A percentile compares a stretch with the other conserved stretches of the same genome.
Conservation (phyloP, 139 green algal genomes). For the Chlorella sp. region DNA sequence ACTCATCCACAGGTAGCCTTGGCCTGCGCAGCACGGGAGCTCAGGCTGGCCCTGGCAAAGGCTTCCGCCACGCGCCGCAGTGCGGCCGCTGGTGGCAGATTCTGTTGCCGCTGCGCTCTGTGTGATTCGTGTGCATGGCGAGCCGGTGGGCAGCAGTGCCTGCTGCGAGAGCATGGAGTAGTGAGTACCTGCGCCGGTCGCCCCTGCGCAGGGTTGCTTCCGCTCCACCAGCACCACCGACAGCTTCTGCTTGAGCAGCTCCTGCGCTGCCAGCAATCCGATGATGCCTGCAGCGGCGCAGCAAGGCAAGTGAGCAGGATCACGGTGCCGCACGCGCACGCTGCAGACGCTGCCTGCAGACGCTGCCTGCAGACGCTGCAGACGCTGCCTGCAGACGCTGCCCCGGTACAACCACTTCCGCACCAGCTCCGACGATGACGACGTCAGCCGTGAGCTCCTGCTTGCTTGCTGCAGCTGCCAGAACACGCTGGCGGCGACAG, state of each 20-base stretch:
- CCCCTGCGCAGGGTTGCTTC: slow-evolving; percentile 43
- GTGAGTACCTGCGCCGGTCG: slow-evolving; percentile 50
- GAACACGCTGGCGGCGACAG: too few species aligned
- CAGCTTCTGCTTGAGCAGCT: slow-evolving; percentile 30
- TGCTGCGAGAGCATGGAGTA: neutral
- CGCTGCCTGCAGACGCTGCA: too few species aligned
- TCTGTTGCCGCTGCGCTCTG: neutral
- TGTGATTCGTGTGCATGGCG: neutral
- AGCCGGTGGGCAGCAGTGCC: neutral
- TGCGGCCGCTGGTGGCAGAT: neutral
- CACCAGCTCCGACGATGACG: too few species aligned
- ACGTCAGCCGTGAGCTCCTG: too few species aligned
- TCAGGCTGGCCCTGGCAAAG: neutral
- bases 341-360: too few species aligned
- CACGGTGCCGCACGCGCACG: too few species aligned
- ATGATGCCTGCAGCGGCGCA: slow-evolving; percentile 42
- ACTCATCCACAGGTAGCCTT: slow-evolving; percentile 70
- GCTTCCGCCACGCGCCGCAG: neutral
- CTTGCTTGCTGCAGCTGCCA: too few species aligned
- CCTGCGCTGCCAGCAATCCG: slow-evolving; percentile 36
- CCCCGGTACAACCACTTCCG: too few species aligned
- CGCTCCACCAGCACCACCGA: slow-evolving; percentile 44
- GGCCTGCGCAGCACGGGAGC: slow-evolving; percentile 28
- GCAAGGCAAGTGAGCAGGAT: too few species aligned
- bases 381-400: too few species aligned